A percentile compares a stretch with the other conserved stretches of the same genome.
These are phyloP conservation scores for Elsinoe arachidis DNA, from an alignment of 2,329 filamentous ascomycete genomes.

Conservation along the genomic window DNA sequence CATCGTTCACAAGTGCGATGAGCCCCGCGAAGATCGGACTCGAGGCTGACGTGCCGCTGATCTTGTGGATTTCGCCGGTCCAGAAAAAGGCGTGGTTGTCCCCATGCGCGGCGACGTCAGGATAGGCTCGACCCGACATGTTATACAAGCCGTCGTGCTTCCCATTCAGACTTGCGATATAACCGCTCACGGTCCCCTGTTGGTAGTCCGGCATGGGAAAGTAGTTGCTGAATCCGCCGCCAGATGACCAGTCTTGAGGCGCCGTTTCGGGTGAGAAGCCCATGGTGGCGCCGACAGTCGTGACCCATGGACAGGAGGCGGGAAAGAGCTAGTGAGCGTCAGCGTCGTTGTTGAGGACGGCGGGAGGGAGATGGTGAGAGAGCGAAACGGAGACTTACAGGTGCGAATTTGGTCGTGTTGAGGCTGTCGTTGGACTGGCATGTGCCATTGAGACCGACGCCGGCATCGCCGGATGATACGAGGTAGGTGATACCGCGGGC, in stretches of 20 bases:
- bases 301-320: constrained; percentile 40
- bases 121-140: constrained; percentile 36
- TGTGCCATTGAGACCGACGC: constrained; percentile 42
- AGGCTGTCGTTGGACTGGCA: constrained; percentile 40
- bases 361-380: no score
- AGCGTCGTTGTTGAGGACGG: no score
- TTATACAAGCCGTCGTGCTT: constrained; percentile 39
- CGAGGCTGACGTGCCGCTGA: constrained; percentile 46
- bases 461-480: constrained; percentile 54
- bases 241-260: constrained; percentile 42
- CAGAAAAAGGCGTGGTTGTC: constrained; percentile 31
- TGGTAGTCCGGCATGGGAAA: constrained; percentile 39
- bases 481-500: constrained; percentile 57
- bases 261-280: constrained; percentile 37
- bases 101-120: constrained; percentile 46
- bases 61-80: constrained; percentile 28
- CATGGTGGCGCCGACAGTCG: constrained; percentile 38
- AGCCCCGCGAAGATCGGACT: constrained; percentile 49
- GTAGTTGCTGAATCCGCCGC: constrained; percentile 39
- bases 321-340: no score
- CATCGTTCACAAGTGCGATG: constrained; percentile 54
- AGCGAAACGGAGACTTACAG: no score
- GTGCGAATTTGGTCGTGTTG: constrained; percentile 30
- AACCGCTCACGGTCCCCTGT: constrained; percentile 32
- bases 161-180: constrained; percentile 32